Evolutionary conservation across 257 asterid species (phyloP), one percentile per base, ranked within the genome.

Genomic region (Nicotiana knightiana): DNA sequence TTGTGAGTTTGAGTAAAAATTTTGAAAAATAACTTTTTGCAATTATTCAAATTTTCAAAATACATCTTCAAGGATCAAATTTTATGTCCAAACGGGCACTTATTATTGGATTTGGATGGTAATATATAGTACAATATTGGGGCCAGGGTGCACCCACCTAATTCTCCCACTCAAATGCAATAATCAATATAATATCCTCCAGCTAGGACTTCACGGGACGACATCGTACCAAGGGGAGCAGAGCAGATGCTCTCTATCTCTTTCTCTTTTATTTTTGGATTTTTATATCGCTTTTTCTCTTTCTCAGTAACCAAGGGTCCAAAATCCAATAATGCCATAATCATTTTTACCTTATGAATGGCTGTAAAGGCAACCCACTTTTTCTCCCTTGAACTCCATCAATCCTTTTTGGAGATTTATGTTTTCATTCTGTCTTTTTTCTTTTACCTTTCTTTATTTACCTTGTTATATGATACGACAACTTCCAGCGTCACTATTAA

Each of bases 191-290:
- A 73, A 26, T 75, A 75, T 75, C 4, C 53, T 75, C 92, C 93
- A 86, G 91, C 86, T 86, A 68, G 82, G 84, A 81, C 85, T 87
- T 91, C 97, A 93, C 96, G 96, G 85, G 97, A 89, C 89, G 93
- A 89, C 93, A 89, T 79, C 91, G 82, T 77, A 83, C 82, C 2
- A 75, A 75, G 63, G 63, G 79, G 79, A 71, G 61, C 79, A 71
- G 51, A 24, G 46, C 63, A 35, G 51, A 46, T 71, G 51, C 51
- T 32, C 18, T 11, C 68, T 63, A 9, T 61, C 68, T 28, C 9
- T 63, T 46, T 46, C 15, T 33, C 79, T 46, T 71, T 75, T 75
- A 75, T 26, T 51, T 75, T 75, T 75, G 79, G 46, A 75, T 51
- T 75, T 51, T 30, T n/a, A 15, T 7, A 12, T 4, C 46, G 6